Conservation (phyloP, 805 yeast genomes). For the Wickerhamiella kazuoi region DNA sequence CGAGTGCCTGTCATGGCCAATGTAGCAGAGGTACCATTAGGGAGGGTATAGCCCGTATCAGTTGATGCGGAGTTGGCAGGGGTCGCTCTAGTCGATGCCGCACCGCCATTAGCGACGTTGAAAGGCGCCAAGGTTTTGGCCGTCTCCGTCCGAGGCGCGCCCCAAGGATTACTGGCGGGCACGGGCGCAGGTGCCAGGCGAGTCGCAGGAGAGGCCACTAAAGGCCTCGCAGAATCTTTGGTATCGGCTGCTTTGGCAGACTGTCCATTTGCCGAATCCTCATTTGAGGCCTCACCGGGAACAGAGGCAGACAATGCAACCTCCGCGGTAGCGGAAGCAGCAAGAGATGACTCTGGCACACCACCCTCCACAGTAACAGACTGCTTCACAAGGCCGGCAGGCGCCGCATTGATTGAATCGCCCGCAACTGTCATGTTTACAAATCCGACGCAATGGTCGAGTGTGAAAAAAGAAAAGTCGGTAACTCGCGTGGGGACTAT, state of each 20-base stretch:
- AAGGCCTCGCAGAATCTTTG: not conserved
- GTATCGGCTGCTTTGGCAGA: no score
- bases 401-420: not conserved
- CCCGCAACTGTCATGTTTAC: not conserved
- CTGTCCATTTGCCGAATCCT: no score
- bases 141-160: not conserved
- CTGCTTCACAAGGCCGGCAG: no score
- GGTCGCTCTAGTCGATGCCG: no score
- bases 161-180: slow-evolving; percentile 50
- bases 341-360: not conserved
- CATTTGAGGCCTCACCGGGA: not conserved
- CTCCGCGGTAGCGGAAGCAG: not conserved
- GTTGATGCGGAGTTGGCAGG: no score
- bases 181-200: slow-evolving; percentile 47
- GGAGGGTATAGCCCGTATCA: no score
- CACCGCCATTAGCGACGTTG: no score
- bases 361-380: not conserved
- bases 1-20: slow-evolving; percentile 1
- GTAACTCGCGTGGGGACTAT: not conserved
- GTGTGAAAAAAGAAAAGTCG: not conserved
- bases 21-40: not conserved
- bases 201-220: not conserved
- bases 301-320: not conserved
- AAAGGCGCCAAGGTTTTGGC: not conserved
- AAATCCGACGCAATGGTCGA: not conserved